phyloP scores from a whole-genome alignment of 495 filamentous ascomycete species.

The Trichoderma reesei region DNA sequence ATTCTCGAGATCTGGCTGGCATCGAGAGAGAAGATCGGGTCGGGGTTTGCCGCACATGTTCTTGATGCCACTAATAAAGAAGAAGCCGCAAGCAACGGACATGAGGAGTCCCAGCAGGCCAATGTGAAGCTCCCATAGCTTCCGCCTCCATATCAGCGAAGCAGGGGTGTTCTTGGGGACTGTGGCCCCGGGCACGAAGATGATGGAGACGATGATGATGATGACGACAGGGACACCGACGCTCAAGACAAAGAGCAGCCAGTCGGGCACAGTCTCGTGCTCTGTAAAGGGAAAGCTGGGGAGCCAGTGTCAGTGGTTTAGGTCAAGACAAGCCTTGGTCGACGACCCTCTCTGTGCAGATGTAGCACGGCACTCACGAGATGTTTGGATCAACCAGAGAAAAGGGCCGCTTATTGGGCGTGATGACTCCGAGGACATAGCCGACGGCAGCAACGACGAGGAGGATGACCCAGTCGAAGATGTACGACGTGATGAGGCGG shows the following conservation, averaged over 20 bases:
- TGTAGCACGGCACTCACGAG: constrained; percentile 25
- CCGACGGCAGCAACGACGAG: constrained; percentile 28
- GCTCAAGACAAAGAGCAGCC: constrained; percentile 45
- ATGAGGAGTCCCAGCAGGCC: constrained; percentile 66
- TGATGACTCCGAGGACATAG: constrained; percentile 39
- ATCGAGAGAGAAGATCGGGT: constrained; percentile 68
- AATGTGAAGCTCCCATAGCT: constrained; percentile 77
- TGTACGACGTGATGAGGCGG: constrained; percentile 30
- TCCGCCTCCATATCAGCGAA: constrained; percentile 56
- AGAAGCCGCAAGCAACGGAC: constrained; percentile 56
- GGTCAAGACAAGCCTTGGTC: constrained; percentile 13
- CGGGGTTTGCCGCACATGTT: constrained; percentile 79
- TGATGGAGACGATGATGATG: constrained; percentile 61
- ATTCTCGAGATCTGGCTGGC: constrained; percentile 46
- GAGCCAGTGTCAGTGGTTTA: constrained; percentile 47
- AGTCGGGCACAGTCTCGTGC: constrained; percentile 61
- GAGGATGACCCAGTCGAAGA: constrained; percentile 39
- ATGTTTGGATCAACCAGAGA: constrained; percentile 35
- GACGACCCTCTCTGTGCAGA: constrained; percentile 45
- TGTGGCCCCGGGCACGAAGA: constrained; percentile 54
- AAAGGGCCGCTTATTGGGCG: constrained; percentile 48
- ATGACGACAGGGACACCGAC: constrained; percentile 50
- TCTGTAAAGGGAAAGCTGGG: constrained; percentile 61
- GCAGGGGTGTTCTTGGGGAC: constrained; percentile 57
- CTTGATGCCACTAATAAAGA: constrained; percentile 76